Base-by-base conservation (phyloP, 768 basidiomycete species). In the Leccinum variicolor region DNA sequence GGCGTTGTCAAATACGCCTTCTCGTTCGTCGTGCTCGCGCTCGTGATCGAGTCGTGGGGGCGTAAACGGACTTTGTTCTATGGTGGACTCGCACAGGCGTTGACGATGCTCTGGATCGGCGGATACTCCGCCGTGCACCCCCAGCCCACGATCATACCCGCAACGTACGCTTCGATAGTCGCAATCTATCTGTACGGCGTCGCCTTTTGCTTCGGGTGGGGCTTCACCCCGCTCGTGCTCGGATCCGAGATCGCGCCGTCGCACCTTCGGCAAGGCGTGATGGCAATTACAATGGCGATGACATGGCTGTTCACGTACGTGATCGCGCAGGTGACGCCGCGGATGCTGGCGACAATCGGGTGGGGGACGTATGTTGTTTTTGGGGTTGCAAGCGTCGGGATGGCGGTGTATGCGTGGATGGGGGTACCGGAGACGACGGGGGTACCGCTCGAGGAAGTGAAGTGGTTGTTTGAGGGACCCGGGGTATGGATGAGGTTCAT, bases 371-470 rank as follows among this genome's bases (percentile, higher is more conserved):
- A 67, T 54, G 46, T 73, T 25, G 58, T 73, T 17, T 75, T 75
- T 53, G 74, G 74, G 1, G 45, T 66, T 25, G 66, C 64, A 41
- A 66, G 67, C 17, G 28, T 73, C 2, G 47, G 63, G 55, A 72
- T 77, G 67, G 66, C 66, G 46, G 57, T 51, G 15, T 78, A 67
- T 73, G 69, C 66, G 39, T 73, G 74, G 66, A 59, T 62, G n/a
- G 70, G 72, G 51, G 66, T 78, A 7, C 77, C 77, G 0, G 77
- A 78, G 64, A 78, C 77, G 49, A 74, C 64, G 17, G 72, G 74
- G 13, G 68, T 74, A 23, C 69, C 73, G 34, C 68, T 77, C 28
- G 76, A 77, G 66, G 74, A 77, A 34, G 65, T 77, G 45, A 62
- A 58, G 28, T 71, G 62, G 56, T 34, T 78, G 21, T 77, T 78